phyloP scores from a whole-genome alignment of 1,284 basidiomycete genomes.

The Papiliotrema laurentii region DNA sequence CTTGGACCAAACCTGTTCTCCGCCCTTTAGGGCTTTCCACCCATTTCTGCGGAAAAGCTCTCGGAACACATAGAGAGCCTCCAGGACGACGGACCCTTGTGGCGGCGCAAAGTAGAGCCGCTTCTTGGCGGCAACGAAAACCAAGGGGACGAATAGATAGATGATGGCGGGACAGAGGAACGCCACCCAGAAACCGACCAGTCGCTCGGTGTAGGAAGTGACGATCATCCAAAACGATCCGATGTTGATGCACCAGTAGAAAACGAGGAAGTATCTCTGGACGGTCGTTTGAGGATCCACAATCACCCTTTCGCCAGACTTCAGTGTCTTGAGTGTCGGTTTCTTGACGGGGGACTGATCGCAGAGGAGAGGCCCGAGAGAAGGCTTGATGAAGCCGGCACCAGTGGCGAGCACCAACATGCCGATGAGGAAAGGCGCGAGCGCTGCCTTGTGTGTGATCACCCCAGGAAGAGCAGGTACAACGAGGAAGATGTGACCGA shows the following conservation, averaged over 20 bases:
- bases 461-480: slow-evolving; percentile 42
- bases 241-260: slow-evolving; percentile 36
- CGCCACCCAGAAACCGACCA: slow-evolving; percentile 45
- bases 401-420: slow-evolving; percentile 34
- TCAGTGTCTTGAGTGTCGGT: slow-evolving; percentile 21
- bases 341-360: slow-evolving; percentile 39
- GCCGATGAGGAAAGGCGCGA: slow-evolving; percentile 31
- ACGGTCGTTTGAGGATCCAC: slow-evolving; percentile 38
- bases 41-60: slow-evolving; percentile 26
- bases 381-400: slow-evolving; percentile 34
- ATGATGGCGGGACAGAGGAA: slow-evolving; percentile 47
- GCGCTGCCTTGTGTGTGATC: slow-evolving; percentile 21
- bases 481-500: slow-evolving; percentile 42
- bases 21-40: slow-evolving; percentile 27
- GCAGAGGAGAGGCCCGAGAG: slow-evolving; percentile 35
- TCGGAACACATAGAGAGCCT: slow-evolving; percentile 37
- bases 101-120: slow-evolving; percentile 49
- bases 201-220: slow-evolving; percentile 27
- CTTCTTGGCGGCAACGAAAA: slow-evolving; percentile 47
- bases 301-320: slow-evolving; percentile 38
- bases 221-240: slow-evolving; percentile 34
- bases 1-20: slow-evolving; percentile 48
- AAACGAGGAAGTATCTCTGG: slow-evolving; percentile 28
- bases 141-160: slow-evolving; percentile 49
- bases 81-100: slow-evolving; percentile 49